Percentiles rank a stretch among this genome's conserved stretches.
Conservation (phyloP, 1,284 basidiomycete genomes). For the Leccinum solheimii region DNA sequence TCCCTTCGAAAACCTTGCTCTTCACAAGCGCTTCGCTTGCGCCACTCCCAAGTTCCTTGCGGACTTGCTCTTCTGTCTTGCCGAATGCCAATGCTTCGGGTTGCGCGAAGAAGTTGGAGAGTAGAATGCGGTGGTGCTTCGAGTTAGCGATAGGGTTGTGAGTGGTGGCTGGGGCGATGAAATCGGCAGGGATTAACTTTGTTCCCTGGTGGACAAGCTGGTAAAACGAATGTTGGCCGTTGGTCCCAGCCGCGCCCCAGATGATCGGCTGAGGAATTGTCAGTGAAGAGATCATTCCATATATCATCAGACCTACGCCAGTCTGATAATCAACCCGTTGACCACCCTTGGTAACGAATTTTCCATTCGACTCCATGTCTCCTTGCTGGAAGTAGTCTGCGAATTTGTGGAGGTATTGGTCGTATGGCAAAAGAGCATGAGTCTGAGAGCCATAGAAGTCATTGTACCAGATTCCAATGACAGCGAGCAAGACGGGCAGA, state of each 20-base stretch:
- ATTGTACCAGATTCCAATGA: constrained; percentile 98
- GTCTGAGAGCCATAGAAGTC: constrained; percentile 97
- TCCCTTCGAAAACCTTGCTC: constrained; percentile 98
- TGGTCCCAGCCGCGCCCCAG: constrained; percentile 98
- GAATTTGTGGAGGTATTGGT: constrained; percentile 99
- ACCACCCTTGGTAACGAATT: constrained; percentile 93
- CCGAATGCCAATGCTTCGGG: constrained; percentile 97
- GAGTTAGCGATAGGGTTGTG: constrained; percentile 87
- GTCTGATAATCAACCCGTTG: constrained; percentile 95
- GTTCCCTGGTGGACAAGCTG: constrained; percentile 96
- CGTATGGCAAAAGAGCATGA: constrained; percentile 93
- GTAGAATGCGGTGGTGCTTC: constrained; percentile 95
- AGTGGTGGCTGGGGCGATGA: constrained; percentile 91
- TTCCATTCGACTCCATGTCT: constrained; percentile 99
- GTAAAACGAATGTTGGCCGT: constrained; percentile 99
- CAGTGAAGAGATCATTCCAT: background rate
- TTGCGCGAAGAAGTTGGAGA: constrained; percentile 98
- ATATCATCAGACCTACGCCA: constrained; percentile 60
- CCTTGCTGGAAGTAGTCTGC: constrained; percentile 99
- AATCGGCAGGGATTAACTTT: constrained; percentile 92
- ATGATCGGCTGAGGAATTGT: constrained; percentile 76
- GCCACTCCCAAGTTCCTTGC: constrained; percentile 75
- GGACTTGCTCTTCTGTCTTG: constrained; percentile 90
- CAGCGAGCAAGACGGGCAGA: constrained; percentile 87
- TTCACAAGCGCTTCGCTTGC: constrained; percentile 87